Conservation (phyloP, 495 filamentous ascomycete species). For the Umbilicaria muhlenbergii region DNA sequence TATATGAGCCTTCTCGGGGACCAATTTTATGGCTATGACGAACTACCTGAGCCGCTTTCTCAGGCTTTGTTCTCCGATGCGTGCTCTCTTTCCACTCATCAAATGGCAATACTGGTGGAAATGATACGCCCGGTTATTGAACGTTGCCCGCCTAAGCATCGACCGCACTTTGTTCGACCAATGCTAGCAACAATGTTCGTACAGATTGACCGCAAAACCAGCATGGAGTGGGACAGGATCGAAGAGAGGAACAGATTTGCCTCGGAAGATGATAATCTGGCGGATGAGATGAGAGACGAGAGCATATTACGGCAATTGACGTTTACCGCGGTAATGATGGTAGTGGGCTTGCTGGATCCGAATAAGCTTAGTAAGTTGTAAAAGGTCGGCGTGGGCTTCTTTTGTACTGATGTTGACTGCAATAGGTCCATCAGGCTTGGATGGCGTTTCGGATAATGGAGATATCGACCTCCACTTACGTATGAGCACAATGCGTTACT, state of each 20-base stretch:
- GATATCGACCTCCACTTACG: not conserved
- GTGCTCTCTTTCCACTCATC: constrained; percentile 74
- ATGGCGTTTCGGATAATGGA: not conserved
- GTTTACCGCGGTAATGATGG: constrained; percentile 78
- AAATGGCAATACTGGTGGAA: constrained; percentile 79
- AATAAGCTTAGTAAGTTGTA: constrained; percentile 34
- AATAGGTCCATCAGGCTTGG: constrained; percentile 1
- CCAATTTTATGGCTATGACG: constrained; percentile 75
- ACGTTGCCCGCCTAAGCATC: constrained; percentile 65
- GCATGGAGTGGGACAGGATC: constrained; percentile 59
- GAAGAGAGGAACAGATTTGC: constrained; percentile 47
- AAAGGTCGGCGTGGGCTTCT: not conserved
- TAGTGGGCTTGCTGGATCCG: constrained; percentile 73
- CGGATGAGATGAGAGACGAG: constrained; percentile 95
- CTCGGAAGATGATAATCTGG: constrained; percentile 51
- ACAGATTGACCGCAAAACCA: constrained; percentile 77
- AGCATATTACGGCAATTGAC: constrained; percentile 91
- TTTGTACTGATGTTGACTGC: not conserved
- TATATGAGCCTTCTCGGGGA: constrained; percentile 79
- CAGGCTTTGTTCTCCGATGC: constrained; percentile 75
- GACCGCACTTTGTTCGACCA: constrained; percentile 71
- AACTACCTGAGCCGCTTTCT: constrained; percentile 71
- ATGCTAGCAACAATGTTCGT: constrained; percentile 68
- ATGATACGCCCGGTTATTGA: constrained; percentile 77
- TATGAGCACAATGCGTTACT: constrained; percentile 38